Percentiles rank a stretch among this genome's conserved stretches.
phyloP scores from a whole-genome alignment of 2,329 filamentous ascomycete genomes.

The Akanthomyces dipterigenus region DNA sequence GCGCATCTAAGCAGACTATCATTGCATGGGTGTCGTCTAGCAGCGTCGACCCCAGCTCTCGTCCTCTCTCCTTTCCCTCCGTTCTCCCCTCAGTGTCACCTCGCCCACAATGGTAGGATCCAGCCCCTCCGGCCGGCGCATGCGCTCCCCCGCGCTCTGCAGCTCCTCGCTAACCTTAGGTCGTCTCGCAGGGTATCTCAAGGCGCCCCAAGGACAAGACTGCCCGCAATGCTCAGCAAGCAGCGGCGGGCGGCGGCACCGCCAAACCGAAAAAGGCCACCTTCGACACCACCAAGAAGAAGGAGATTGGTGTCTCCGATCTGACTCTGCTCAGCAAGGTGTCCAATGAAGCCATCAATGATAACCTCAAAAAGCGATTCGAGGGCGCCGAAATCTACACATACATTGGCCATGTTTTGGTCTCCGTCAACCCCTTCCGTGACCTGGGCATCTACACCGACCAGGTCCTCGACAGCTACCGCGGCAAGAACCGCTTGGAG shows the following conservation, averaged over 20 bases:
- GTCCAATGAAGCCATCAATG: conserved; percentile 98
- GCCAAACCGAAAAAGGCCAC: conserved; percentile 88
- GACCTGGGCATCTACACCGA: conserved; percentile 98
- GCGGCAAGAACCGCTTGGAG: conserved; percentile 94
- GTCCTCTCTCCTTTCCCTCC: background rate
- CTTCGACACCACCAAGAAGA: conserved; percentile 96
- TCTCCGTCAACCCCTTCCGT: conserved; percentile 96
- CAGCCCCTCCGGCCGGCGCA: background rate
- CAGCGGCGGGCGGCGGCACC: conserved; percentile 31
- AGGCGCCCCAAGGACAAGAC: conserved; percentile 35
- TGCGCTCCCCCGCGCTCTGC: background rate
- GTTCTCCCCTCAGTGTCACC: conserved; percentile 5
- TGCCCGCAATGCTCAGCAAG: conserved; percentile 31
- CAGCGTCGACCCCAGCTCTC: background rate
- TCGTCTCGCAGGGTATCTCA: conserved; percentile 29
- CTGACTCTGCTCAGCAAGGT: conserved; percentile 97
- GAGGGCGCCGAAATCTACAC: conserved; percentile 98
- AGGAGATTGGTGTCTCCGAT: conserved; percentile 97
- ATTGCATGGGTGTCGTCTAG: conserved; percentile 2
- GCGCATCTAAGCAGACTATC: background rate
- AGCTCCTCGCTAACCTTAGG: background rate
- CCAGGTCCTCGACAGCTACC: conserved; percentile 84
- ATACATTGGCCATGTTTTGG: conserved; percentile 98
- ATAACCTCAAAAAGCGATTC: conserved; percentile 97
- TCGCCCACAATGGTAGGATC: conserved; percentile 11